Evolutionary conservation across 176 grass and related monocot species (phyloP).

Genomic region (Cenchrus purpureus): DNA sequence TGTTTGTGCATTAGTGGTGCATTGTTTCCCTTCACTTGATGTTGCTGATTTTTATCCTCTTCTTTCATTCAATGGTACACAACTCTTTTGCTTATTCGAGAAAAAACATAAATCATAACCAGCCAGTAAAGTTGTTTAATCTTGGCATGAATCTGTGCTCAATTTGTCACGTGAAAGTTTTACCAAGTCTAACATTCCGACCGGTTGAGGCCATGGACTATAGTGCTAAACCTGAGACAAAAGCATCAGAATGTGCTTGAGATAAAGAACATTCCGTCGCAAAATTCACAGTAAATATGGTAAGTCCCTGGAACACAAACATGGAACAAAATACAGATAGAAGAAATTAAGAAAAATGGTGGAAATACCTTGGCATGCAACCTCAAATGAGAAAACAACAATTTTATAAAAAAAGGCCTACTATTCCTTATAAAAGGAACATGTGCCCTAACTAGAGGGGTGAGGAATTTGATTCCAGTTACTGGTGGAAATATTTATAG

Average conservation of each 20-base stretch:
- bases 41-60: not conserved
- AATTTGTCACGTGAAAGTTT: not conserved
- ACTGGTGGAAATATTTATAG: not conserved
- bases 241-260: constrained; percentile 8
- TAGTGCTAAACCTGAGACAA: not conserved
- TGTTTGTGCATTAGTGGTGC: not conserved
- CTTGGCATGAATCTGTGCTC: not conserved
- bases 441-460: not conserved
- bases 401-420: not conserved
- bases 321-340: not conserved
- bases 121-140: not conserved
- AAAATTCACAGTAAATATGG: constrained; percentile 10
- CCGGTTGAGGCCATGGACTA: not conserved
- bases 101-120: constrained; percentile 10
- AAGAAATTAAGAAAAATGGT: not conserved
- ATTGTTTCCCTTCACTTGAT: not conserved
- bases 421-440: not conserved
- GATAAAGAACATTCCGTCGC: not conserved
- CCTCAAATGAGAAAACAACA: constrained; percentile 31
- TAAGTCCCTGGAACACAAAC: not conserved
- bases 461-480: not conserved
- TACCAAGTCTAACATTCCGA: not conserved
- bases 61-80: not conserved
- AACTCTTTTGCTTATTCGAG: not conserved
- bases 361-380: not conserved